These are phyloP conservation scores for Didymosphaeria variabile DNA, from an alignment of 2,329 filamentous ascomycete species.

Conservation along the genomic window DNA sequence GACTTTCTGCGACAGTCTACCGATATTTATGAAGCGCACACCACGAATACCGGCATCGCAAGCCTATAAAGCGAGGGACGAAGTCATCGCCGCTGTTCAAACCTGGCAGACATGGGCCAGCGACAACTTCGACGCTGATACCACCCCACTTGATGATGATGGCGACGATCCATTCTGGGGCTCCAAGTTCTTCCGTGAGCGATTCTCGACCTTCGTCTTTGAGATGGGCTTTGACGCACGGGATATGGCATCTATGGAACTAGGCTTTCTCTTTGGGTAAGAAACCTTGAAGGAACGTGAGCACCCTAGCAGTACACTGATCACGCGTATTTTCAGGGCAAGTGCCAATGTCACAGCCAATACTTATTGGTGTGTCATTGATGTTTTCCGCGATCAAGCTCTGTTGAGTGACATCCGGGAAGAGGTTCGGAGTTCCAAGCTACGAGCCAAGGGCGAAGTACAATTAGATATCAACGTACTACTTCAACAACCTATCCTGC, in stretches of 20 bases:
- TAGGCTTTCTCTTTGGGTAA: conserved; percentile 19
- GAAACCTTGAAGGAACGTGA: not conserved
- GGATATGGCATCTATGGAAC: conserved; percentile 19
- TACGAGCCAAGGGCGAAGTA: not conserved
- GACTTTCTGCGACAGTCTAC: conserved; percentile 17
- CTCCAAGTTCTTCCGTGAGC: conserved; percentile 18
- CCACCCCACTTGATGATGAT: conserved; percentile 20
- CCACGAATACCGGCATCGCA: conserved; percentile 4
- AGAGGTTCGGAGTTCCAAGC: not conserved
- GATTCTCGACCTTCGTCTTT: conserved; percentile 13
- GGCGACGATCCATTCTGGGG: conserved; percentile 24
- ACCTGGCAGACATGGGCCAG: not conserved
- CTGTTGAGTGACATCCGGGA: conserved; percentile 18
- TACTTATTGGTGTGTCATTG: conserved; percentile 34
- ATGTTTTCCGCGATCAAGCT: conserved; percentile 29
- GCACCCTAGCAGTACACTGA: no score
- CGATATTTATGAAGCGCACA: conserved; percentile 12
- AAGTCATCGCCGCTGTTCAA: not conserved
- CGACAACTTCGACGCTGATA: conserved; percentile 12
- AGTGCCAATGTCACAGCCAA: conserved; percentile 16
- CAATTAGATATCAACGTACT: conserved; percentile 5
- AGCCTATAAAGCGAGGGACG: not conserved
- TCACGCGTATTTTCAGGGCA: conserved; percentile 5
- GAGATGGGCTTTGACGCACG: conserved; percentile 16
- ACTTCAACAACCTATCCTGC: conserved; percentile 34